Evolutionary conservation across 345 rosid species (phyloP), one percentile per base, ranked within the genome.

Genomic region (Clarkia xantiana): DNA sequence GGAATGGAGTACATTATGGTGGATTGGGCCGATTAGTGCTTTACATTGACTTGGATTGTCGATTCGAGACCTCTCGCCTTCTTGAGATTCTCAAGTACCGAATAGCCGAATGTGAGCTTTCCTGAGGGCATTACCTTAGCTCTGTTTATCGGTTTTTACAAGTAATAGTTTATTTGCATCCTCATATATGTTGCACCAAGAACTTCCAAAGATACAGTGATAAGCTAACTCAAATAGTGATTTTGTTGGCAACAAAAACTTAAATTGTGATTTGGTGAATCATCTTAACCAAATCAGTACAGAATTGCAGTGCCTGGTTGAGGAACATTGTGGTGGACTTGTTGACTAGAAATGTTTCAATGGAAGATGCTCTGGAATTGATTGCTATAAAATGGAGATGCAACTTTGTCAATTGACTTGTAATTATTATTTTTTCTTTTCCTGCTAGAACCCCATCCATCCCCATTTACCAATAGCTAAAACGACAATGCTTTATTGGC

Each of bases 21-120:
- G 94, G 94, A n/a, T 62, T 71, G 41, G 91, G 73, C 53, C 76
- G 54, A 49, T 14, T 67, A 4, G 88, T 71, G 22, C 48, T 79
- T 57, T 84, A 71, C 60, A 41, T 88, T 45, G 94, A 88, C 65
- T 65, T 84, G 68, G 97, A 84, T 69, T 81, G 88, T 41, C 76
- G 86, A 9, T 79, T 88, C 19, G 86, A 88, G 44, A 52, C 77
- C 13, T 47, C 50, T 5, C 82, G 84, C 44, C 76, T 87, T 5
- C 67, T 86, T 13, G 60, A 84, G n/a, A 39, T 84, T 71, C 75
- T 87, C 14, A 67, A 58, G 53, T 63, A 49, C 63, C 78, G 86
- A 49, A 80, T 86, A 36, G 20, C 18, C 41, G 23, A 29, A 14
- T 29, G 36, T 29, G 36, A 29, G 36, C 0, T 29, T 29, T 29